phyloP scores from a whole-genome alignment of 2,329 filamentous ascomycete genomes.

The Madurella fahalii region DNA sequence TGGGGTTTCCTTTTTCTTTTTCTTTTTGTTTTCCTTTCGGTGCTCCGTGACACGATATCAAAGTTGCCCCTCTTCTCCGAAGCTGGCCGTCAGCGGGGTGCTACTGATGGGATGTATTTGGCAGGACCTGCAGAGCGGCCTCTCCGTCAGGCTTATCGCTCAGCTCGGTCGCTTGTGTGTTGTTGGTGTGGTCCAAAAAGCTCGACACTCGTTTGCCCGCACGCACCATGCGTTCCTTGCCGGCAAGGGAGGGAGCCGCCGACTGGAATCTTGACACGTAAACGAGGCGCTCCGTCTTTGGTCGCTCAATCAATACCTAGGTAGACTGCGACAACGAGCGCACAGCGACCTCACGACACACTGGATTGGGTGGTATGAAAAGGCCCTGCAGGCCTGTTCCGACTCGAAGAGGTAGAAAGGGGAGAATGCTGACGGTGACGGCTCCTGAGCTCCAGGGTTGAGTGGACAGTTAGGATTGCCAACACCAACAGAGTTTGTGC shows the following conservation, averaged over 20 bases:
- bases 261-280: neutral
- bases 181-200: too few species aligned
- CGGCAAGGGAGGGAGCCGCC: neutral
- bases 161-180: too few species aligned
- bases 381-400: too few species aligned
- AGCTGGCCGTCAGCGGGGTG: neutral
- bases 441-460: too few species aligned
- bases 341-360: neutral
- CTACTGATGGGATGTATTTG: conserved; percentile 6
- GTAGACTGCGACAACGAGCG: conserved; percentile 21
- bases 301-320: conserved; percentile 24
- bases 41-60: neutral
- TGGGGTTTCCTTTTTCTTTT: neutral
- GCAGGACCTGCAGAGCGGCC: neutral
- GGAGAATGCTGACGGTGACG: too few species aligned
- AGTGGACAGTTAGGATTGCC: too few species aligned
- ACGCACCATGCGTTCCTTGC: neutral
- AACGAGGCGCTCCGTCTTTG: neutral
- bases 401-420: too few species aligned
- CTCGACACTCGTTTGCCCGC: too few species aligned
- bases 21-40: too few species aligned
- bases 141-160: neutral
- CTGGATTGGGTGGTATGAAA: neutral
- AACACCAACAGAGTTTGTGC: too few species aligned
- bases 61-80: conserved; percentile 5